phyloP scores from a whole-genome alignment of 768 basidiomycete genomes.

The Serendipita vermifera region DNA sequence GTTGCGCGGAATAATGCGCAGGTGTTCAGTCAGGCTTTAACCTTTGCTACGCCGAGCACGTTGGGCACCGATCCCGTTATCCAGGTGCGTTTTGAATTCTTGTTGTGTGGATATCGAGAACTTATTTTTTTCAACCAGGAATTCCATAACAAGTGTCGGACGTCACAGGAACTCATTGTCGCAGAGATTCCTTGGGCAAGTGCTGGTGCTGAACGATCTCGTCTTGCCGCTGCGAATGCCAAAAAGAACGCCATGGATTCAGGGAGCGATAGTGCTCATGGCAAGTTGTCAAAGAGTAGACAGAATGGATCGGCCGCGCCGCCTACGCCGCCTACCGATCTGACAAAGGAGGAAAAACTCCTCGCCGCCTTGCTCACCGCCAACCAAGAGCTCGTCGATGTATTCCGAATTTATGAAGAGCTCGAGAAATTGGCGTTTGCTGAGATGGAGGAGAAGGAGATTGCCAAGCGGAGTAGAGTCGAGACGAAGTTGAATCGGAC shows the following conservation, averaged over 20 bases:
- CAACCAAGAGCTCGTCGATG: conserved; percentile 56
- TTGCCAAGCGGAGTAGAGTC: conserved; percentile 55
- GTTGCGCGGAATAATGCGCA: conserved; percentile 72
- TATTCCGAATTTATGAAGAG: conserved; percentile 65
- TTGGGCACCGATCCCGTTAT: conserved; percentile 50
- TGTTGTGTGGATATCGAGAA: background rate
- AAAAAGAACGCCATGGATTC: conserved; percentile 23
- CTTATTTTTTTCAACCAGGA: conserved; percentile 49
- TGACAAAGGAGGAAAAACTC: conserved; percentile 62
- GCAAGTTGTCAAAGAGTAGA: background rate
- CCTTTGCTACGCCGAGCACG: conserved; percentile 56
- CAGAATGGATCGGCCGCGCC: too few relatives aligned
- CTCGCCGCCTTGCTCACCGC: conserved; percentile 60
- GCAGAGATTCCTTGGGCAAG: conserved; percentile 88
- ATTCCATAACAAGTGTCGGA: conserved; percentile 63
- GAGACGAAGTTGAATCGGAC: conserved; percentile 53
- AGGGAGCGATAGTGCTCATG: conserved; percentile 11
- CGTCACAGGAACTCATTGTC: conserved; percentile 72
- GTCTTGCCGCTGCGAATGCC: conserved; percentile 22
- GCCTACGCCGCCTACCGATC: conserved; percentile 24
- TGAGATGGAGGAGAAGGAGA: conserved; percentile 38
- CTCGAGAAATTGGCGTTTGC: conserved; percentile 51
- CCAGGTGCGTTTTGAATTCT: conserved; percentile 41
- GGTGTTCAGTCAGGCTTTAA: conserved; percentile 57
- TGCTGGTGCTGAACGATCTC: conserved; percentile 62